phyloP scores from a whole-genome alignment of 2,329 filamentous ascomycete genomes.

The Blumeria graminis region DNA sequence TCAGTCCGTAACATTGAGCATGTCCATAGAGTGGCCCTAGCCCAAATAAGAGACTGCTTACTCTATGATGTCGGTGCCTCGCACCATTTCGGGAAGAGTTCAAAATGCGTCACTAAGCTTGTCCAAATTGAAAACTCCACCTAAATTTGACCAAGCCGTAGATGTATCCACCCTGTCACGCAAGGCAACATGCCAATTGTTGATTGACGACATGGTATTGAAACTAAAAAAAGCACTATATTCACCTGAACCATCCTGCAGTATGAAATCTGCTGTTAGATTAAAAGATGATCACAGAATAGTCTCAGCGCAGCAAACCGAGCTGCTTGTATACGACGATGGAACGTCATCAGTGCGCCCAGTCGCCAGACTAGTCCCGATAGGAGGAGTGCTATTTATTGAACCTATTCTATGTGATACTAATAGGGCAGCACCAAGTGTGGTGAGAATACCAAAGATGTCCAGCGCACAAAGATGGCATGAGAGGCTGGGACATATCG shows the following conservation, averaged over 20 bases:
- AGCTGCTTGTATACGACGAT: background rate
- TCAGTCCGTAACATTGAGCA: too few relatives aligned
- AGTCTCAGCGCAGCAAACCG: background rate
- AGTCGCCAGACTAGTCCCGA: too few relatives aligned
- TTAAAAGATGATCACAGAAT: background rate
- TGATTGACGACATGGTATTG: background rate
- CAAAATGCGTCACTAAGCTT: background rate
- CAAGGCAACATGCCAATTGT: background rate
- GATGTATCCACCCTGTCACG: background rate
- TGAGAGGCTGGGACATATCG: too few relatives aligned
- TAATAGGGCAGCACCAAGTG: background rate
- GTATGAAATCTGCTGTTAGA: background rate
- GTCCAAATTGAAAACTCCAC: background rate
- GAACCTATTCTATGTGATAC: too few relatives aligned
- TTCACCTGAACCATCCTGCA: background rate
- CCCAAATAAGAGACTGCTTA: too few relatives aligned
- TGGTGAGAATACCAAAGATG: background rate
- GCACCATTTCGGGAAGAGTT: background rate
- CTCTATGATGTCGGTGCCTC: background rate
- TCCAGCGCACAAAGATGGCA: background rate
- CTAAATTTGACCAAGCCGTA: background rate
- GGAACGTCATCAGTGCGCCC: too few relatives aligned
- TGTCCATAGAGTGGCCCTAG: too few relatives aligned
- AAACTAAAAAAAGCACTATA: background rate
- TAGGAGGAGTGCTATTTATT: too few relatives aligned